A percentile compares a stretch with the other conserved stretches of the same genome.
Conservation (phyloP, 768 basidiomycete genomes). For the Boletus coccyginus region DNA sequence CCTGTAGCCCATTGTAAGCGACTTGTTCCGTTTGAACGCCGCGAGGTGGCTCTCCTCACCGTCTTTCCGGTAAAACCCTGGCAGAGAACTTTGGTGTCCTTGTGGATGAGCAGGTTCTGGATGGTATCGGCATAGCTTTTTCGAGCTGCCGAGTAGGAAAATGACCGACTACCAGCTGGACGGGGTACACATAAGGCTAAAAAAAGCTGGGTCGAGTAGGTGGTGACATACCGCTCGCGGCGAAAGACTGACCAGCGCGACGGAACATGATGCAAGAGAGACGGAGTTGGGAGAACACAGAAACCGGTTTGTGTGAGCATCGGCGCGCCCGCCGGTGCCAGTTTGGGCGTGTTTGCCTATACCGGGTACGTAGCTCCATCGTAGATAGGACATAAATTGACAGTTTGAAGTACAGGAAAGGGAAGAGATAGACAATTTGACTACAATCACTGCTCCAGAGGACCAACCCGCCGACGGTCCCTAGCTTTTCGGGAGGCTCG, state of each 20-base stretch:
- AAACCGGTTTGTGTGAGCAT: conserved; percentile 14
- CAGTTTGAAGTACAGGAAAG: conserved; percentile 1
- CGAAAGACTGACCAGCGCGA: conserved; percentile 57
- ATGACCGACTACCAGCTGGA: conserved; percentile 70
- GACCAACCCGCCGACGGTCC: conserved; percentile 49
- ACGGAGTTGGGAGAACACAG: conserved; percentile 7
- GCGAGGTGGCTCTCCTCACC: conserved; percentile 39
- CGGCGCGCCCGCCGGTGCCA: conserved; percentile 15
- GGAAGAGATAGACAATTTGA: conserved; percentile 12
- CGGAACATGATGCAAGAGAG: conserved; percentile 45
- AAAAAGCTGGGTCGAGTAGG: not conserved
- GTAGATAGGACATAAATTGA: not conserved
- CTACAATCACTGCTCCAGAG: conserved; percentile 27
- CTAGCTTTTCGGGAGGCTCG: conserved; percentile 72
- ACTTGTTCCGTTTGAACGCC: not conserved
- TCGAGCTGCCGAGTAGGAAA: conserved; percentile 74
- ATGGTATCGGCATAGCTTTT: conserved; percentile 86
- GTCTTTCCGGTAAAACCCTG: conserved; percentile 97
- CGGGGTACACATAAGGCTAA: not conserved
- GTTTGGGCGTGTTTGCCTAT: conserved; percentile 27
- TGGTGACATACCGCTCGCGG: conserved; percentile 44
- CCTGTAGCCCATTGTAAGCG: conserved; percentile 44
- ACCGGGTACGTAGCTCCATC: too few relatives aligned
- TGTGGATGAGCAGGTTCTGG: conserved; percentile 87
- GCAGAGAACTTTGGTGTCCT: conserved; percentile 91